Base-by-base conservation (phyloP, 768 basidiomycete genomes). In the Agrocybe praecox region DNA sequence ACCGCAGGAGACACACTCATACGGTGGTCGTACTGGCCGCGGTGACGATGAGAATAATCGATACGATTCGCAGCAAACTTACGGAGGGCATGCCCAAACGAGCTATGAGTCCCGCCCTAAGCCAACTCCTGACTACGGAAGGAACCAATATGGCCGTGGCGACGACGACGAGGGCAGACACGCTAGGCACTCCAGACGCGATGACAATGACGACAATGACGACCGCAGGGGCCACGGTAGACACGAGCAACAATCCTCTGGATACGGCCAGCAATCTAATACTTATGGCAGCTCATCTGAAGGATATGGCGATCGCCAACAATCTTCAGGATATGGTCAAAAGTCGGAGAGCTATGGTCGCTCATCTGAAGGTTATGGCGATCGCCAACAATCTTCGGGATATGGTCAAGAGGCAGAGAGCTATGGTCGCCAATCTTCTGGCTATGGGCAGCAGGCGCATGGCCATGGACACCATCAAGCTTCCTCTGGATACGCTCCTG, bases 371-470 rank as follows among this genome's bases (percentile, higher is more conserved):
- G 53, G 45, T 19, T 24, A 58, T 14, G 32, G 55, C 12, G 49
- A 52, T 11, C 42, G 46, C 24, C 49, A 59, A 22, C 58, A 46
- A 40, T 15, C 29, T n/a, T 56, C 44, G 23, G 50, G 21, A 24
- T 53, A 58, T 44, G 40, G 12, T 14, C 14, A 40, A 40, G 36
- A 40, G 36, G 5, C 48, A 11, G 18, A 22, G 12, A 21, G 48
- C 8, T 49, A 49, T 34, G 48, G 48, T 49, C 9, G 32, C 21
- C 56, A 23, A 17, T 49, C 51, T 14, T 49, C 34, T 18, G 44
- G 32, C 12, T 46, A 53, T 40, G 62, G 62, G 19, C 64, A 66
- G 26, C 26, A 29, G 26, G 9, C 26, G 15, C 52, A 61, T 15
- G 56, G 61, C 12, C n/a, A 40, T 40, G 36, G 36, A 14, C 14